These are phyloP conservation scores for Fusarium sp. DNA, from an alignment of 2,329 filamentous ascomycete genomes.

Conservation along the genomic window DNA sequence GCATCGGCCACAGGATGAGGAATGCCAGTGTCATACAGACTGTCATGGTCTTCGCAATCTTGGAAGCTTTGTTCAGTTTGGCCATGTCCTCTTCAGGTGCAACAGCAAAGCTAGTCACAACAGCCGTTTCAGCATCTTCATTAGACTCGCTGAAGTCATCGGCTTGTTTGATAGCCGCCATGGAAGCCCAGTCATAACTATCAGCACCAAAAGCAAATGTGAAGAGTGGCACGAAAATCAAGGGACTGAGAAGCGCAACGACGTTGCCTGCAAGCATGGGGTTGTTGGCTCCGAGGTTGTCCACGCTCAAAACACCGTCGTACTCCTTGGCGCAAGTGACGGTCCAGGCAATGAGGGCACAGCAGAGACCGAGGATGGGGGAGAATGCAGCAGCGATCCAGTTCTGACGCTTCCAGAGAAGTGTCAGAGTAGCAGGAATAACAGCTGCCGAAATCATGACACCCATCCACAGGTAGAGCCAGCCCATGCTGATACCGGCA, in stretches of 20 bases:
- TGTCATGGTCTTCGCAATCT: constrained; percentile 59
- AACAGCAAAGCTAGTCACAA: constrained; percentile 25
- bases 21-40: constrained; percentile 73
- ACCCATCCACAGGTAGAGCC: constrained; percentile 91
- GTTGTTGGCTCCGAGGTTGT: constrained; percentile 84
- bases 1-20: constrained; percentile 91
- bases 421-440: constrained; percentile 83
- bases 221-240: constrained; percentile 82
- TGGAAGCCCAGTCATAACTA: constrained; percentile 89
- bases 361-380: constrained; percentile 76
- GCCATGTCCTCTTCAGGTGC: constrained; percentile 59
- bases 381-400: constrained; percentile 78
- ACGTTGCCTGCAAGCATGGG: constrained; percentile 93
- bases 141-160: constrained; percentile 81
- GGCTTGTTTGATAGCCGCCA: constrained; percentile 82
- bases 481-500: constrained; percentile 87
- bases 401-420: constrained; percentile 86
- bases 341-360: constrained; percentile 81
- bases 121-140: constrained; percentile 52
- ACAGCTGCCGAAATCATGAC: constrained; percentile 90
- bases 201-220: constrained; percentile 73
- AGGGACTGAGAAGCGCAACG: constrained; percentile 81
- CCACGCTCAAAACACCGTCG: constrained; percentile 78
- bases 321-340: constrained; percentile 77
- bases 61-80: constrained; percentile 68